Evolutionary conservation across 768 basidiomycete species (phyloP), one percentile per base, ranked within the genome.

Genomic region (Lactarius akahatsu): DNA sequence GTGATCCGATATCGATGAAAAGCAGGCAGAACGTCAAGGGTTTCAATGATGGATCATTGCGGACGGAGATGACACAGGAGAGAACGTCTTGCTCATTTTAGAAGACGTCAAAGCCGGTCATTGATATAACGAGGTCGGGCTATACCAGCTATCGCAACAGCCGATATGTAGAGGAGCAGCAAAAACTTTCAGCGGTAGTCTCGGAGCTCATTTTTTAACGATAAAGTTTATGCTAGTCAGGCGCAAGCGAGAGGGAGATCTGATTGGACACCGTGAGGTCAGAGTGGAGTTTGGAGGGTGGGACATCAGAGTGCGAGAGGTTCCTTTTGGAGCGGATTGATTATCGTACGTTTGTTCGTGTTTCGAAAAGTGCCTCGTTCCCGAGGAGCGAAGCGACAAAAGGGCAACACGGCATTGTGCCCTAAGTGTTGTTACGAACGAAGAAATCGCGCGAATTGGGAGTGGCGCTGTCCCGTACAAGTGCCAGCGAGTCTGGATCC

Each of bases 21-120:
- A 81, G 78, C 2, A 79, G 74, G n/a, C 82, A 80, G 60, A 82
- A 65, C 3, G 83, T 81, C 80, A 80, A 82, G 30, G 79, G 78
- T 63, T 77, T 82, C 67, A 80, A 70, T 3, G 79, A 74, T 7
- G 80, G 78, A 68, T 83, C 82, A 71, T 84, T 83, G 15, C 76
- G 73, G 43, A 83, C 74, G 18, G 75, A 76, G 63, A 85, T 80
- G 32, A 85, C 75, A 38, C 11, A 38, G 0, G 82, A 82, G 59
- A 76, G 80, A 38, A 83, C 78, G 65, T 82, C 82, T 61, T 79
- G 79, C 70, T 82, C 81, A 65, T 77, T 75, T 57, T 78, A 71
- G 34, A 84, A 77, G 20, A 80, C 78, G 65, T 71, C 72, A 18
- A 71, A 69, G 61, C 71, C 73, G 45, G 71, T 30, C 1, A 71